These are phyloP conservation scores for Reutealis trisperma DNA, from an alignment of 345 rosid genomes.

Conservation along the genomic window DNA sequence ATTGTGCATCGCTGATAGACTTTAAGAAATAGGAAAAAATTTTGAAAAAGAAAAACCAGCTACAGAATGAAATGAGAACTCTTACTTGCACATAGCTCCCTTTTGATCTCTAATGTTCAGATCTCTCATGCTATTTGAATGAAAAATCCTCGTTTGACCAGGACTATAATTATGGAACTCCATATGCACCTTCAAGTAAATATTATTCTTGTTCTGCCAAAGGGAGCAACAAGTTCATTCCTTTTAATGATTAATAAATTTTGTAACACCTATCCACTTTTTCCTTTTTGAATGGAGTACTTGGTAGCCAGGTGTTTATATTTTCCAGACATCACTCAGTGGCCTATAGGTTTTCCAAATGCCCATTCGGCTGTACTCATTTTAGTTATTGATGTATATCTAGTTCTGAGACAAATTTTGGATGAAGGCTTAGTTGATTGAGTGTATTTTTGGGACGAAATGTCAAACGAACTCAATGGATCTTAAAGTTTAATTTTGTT, in stretches of 20 bases:
- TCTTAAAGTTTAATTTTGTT: neutral
- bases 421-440: too few species aligned
- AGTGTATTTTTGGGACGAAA: too few species aligned
- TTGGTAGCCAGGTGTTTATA: neutral
- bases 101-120: too few species aligned
- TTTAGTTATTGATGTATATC: neutral
- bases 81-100: neutral
- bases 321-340: neutral
- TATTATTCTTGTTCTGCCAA: neutral
- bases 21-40: too few species aligned
- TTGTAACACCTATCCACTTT: neutral
- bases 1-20: neutral
- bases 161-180: neutral
- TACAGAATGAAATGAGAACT: neutral
- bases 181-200: neutral
- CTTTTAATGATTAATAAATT: too few species aligned
- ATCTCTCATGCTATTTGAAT: neutral
- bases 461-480: neutral
- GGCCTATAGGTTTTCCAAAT: neutral
- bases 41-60: neutral
- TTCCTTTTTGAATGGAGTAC: neutral
- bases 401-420: neutral
- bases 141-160: neutral
- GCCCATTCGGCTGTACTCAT: neutral
- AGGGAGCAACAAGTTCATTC: neutral